Conservation (phyloP, 306 rosid genomes). For the Rosa multiflora region DNA sequence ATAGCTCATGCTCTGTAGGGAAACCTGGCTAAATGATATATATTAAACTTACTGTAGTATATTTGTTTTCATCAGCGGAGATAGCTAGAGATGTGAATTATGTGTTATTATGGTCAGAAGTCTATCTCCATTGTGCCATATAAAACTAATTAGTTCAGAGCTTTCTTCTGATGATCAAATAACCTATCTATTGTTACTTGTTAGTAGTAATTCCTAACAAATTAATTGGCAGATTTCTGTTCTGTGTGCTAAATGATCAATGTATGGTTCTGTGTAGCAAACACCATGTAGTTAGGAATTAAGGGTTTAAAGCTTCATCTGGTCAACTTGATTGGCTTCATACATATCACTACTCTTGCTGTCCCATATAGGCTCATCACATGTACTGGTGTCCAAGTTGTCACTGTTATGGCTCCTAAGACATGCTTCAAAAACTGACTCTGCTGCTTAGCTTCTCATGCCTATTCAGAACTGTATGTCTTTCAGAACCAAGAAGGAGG, state of each 20-base stretch:
- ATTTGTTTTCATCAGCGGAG: neutral
- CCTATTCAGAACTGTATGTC: neutral
- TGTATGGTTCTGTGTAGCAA: neutral
- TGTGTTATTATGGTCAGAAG: neutral
- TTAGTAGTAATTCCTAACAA: too few species aligned
- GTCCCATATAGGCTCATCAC: neutral
- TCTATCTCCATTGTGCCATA: neutral
- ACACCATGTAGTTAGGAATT: neutral
- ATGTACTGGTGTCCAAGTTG: neutral
- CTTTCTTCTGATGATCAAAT: too few species aligned
- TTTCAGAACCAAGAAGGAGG: neutral
- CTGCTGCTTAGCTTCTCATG: neutral
- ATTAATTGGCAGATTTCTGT: neutral
- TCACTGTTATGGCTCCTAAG: neutral
- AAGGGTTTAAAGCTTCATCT: neutral
- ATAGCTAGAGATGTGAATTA: neutral
- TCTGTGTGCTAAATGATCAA: neutral
- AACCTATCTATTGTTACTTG: too few species aligned
- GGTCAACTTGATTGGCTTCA: neutral
- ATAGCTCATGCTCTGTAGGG: too few species aligned
- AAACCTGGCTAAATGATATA: neutral
- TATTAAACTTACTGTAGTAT: neutral
- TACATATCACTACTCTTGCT: neutral
- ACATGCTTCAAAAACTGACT: neutral
- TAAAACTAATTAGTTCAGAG: neutral